Evolutionary conservation across 768 basidiomycete genomes (phyloP).

Genomic region (Termitomyces sp.): DNA sequence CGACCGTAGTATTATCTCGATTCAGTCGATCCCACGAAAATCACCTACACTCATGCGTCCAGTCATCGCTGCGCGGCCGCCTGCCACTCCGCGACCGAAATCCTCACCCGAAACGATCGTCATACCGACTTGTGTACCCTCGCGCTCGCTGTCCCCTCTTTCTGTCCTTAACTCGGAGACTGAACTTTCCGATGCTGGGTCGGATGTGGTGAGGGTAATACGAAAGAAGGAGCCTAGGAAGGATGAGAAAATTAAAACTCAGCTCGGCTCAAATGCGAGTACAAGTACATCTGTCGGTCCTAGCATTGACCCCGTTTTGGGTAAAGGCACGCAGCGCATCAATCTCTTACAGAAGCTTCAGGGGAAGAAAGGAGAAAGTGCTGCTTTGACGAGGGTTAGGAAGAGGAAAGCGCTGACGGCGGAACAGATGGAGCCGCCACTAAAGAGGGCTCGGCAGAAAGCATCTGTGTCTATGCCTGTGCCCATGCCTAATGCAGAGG

Average conservation of each 20-base stretch:
- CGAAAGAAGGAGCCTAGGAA: conserved; percentile 9
- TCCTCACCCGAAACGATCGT: not conserved
- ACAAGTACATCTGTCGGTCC: not conserved
- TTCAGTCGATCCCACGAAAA: not conserved
- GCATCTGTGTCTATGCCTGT: not conserved
- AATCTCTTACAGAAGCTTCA: conserved; percentile 11
- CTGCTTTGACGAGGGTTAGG: conserved; percentile 26
- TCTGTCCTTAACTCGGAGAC: not conserved
- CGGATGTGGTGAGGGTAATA: conserved; percentile 3
- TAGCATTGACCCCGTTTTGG: not conserved
- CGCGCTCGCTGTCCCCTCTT: conserved; percentile 12
- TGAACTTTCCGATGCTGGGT: conserved; percentile 2
- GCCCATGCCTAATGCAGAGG: not conserved
- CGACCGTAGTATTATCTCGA: not conserved
- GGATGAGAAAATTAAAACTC: not conserved
- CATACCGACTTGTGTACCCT: conserved; percentile 11
- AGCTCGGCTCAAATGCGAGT: not conserved
- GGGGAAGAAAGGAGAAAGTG: conserved; percentile 13
- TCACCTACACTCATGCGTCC: not conserved
- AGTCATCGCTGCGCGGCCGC: not conserved
- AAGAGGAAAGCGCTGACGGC: conserved; percentile 21
- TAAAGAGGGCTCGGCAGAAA: conserved; percentile 22
- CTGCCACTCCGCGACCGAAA: not conserved
- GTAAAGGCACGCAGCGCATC: not conserved
- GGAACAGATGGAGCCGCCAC: conserved; percentile 21